Base-by-base conservation (phyloP, 495 filamentous ascomycete species). In the Darksidea phi region DNA sequence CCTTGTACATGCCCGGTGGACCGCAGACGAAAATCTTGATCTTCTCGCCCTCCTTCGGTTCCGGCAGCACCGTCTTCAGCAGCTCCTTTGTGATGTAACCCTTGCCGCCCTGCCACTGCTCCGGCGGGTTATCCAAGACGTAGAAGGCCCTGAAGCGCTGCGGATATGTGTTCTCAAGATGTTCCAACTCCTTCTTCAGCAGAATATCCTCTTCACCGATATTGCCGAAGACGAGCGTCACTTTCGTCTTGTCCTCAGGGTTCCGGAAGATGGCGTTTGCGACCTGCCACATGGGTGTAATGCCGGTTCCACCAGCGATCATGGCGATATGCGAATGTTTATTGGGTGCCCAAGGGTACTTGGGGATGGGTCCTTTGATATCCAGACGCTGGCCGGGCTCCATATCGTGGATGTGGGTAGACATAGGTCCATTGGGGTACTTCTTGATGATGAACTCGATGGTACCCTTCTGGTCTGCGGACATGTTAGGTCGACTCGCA, bases 311-410 rank as follows among this genome's bases (percentile, higher is more conserved):
- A 69, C 95, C 94, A 10, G 94, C 91, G 65, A 98, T 84, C 71
- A 97, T 78, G n/a, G 82, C 85, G 72, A 98, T 86, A 77, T 97
- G 92, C 34, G 88, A 77, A 78, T 97, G 94, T 86, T 96, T 97
- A 80, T 98, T 98, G 62, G 88, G 67, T 41, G 82, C 70, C 91
- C 91, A 97, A 23, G 84, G 79, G 77, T 97, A 98, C 77, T 98
- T 98, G 58, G 90, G 88, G 17, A 98, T 82, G 0, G 94, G 94
- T 15, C 94, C 94, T 79, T 98, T 98, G 79, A 97, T 83, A 34
- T 90, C 85, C 46, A 98, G 83, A 34, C 79, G 77, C 73, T 97
- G 85, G 66, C 88, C 86, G 54, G 86, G 84, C 32, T 78, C 78
- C 89, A 98, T 83, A 65, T 80, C 80, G 78, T 97, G 91, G 15